These are phyloP conservation scores for Chenopodium berlandieri DNA, from an alignment of 148 eudicot species.

Conservation along the genomic window DNA sequence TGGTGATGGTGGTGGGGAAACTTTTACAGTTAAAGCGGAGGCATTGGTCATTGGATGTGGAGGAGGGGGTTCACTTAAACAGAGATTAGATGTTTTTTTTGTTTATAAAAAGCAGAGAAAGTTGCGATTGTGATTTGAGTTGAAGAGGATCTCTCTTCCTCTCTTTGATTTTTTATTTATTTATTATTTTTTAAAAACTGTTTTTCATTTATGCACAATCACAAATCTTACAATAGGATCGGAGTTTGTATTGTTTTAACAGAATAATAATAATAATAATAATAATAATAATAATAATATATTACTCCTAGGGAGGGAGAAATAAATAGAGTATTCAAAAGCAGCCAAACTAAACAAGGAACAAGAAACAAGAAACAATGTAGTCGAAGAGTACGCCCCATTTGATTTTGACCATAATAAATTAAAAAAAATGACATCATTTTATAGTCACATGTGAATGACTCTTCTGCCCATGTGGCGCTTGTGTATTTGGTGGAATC, in stretches of 20 bases:
- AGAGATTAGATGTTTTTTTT: too few relatives aligned
- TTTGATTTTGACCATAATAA: slow-evolving; percentile 23
- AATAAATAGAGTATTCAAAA: background rate
- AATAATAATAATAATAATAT: too few relatives aligned
- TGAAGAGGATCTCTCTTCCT: slow-evolving; percentile 7
- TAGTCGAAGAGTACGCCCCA: background rate
- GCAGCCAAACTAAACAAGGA: slow-evolving; percentile 17
- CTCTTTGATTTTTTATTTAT: slow-evolving; percentile 8
- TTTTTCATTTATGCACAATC: background rate
- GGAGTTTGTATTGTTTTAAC: too few relatives aligned
- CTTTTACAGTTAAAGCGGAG: slow-evolving; percentile 22
- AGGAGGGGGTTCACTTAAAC: too few relatives aligned
- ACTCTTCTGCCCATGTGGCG: slow-evolving; percentile 20
- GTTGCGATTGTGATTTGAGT: background rate
- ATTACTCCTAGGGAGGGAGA: too few relatives aligned
- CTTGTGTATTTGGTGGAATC: slow-evolving; percentile 10
- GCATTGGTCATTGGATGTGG: slow-evolving; percentile 3
- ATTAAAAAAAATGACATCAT: slow-evolving; percentile 21
- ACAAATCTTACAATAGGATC: background rate
- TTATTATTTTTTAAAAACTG: background rate
- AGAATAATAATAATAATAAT: too few relatives aligned
- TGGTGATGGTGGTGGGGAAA: slow-evolving; percentile 10
- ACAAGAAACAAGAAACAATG: slow-evolving; percentile 1
- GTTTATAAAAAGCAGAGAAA: slow-evolving; percentile 32
- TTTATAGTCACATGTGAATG: slow-evolving; percentile 16